Base-by-base conservation (phyloP, 1,284 basidiomycete species). In the Puccinia novopanici region DNA sequence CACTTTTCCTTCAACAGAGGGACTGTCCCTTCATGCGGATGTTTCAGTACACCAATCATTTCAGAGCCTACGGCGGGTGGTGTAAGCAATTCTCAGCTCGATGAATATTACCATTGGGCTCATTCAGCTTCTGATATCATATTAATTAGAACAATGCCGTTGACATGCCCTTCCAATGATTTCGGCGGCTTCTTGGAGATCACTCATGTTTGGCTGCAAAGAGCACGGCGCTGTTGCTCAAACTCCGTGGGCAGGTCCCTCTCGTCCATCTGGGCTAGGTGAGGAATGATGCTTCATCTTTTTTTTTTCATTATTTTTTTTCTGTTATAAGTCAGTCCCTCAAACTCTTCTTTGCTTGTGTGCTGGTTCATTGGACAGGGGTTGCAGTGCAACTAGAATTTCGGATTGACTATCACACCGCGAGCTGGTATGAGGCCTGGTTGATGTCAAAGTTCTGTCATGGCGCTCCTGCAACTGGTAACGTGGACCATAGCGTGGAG, bases 391-490 rank as follows among this genome's bases (percentile, higher is more conserved):
- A 27, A 65, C 61, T 65, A 9, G 37, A 65, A 40, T 42, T 65
- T n/a, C 15, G 40, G 9, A 65, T 65, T 45, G n/a, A 65, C 34
- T 65, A 65, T 9, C 17, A 65, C 22, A 65, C 19, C 2, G 61
- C 61, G 40, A 65, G 37, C 22, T 65, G 61, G 61, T 65, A 65
- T 65, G 61, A 65, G n/a, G 61, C 61, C 2, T 65, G 61, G 61
- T 65, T 65, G 19, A 65, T 24, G 61, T 22, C 37, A 19, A 65
- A 15, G 8, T 24, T 65, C n/a, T 65, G 15, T 42, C 40, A 13
- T 13, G n/a, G 37, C 2, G 61, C 10, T 45, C 40, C 34, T 15
- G 30, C 8, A 24, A n/a, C 59, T 30, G 30, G 30, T 6, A 24
- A 17, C 59, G 1, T 61, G 30, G 40, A 42, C 61, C 37, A 24